A percentile compares a stretch with the other conserved stretches of the same genome.
These are phyloP conservation scores for Boletus pseudopeckii DNA, from an alignment of 768 basidiomycete genomes.

Conservation along the genomic window DNA sequence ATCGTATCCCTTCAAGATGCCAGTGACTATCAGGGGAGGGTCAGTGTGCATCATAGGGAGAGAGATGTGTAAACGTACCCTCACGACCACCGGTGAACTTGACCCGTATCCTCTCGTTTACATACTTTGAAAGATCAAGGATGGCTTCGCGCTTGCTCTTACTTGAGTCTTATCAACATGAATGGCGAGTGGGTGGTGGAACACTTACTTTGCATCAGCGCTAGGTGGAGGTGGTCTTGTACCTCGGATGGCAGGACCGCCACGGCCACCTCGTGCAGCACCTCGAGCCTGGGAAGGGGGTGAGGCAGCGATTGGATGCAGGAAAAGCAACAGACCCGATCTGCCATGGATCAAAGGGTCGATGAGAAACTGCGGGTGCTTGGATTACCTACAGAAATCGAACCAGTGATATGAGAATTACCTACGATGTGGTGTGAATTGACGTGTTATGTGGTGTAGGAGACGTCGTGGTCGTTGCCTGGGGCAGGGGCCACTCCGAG, in stretches of 20 bases:
- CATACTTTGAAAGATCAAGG: conserved; percentile 92
- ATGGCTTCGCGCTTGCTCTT: conserved; percentile 82
- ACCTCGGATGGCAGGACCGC: conserved; percentile 35
- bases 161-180: conserved; percentile 32
- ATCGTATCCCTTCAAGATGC: conserved; percentile 93
- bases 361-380: conserved; percentile 4
- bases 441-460: conserved; percentile 16
- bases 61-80: conserved; percentile 46
- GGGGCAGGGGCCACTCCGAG: not conserved
- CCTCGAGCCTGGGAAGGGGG: conserved; percentile 54
- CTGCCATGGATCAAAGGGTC: conserved; percentile 22
- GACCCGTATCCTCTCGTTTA: conserved; percentile 87
- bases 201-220: conserved; percentile 29
- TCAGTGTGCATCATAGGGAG: not conserved
- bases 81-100: conserved; percentile 98
- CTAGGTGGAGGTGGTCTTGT: conserved; percentile 11
- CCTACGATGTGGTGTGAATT: conserved; percentile 12
- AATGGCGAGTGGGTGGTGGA: conserved; percentile 4
- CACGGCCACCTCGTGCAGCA: conserved; percentile 44
- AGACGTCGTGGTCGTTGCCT: conserved; percentile 6
- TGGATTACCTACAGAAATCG: conserved; percentile 15
- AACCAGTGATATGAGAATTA: conserved; percentile 4
- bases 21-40: conserved; percentile 58
- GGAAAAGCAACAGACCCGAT: conserved; percentile 25
- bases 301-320: conserved; percentile 16